Evolutionary conservation across 2,329 filamentous ascomycete species (phyloP).

Genomic region (Sclerotinia nivalis): DNA sequence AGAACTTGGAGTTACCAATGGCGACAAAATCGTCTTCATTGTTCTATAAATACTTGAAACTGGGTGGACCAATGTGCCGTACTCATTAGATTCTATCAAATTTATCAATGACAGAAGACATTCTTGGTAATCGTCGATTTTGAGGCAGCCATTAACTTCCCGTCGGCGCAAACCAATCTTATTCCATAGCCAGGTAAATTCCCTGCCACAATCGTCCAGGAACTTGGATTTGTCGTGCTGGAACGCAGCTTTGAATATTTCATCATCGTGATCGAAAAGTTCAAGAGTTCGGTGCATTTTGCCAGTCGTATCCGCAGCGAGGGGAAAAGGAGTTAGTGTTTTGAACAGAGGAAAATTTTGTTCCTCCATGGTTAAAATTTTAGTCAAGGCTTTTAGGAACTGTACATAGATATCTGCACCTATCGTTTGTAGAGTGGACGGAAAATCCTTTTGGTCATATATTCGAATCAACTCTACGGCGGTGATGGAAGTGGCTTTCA

Average conservation of each 20-base stretch:
- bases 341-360: neutral
- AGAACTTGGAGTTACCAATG: slow-evolving; percentile 25
- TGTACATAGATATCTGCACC: neutral
- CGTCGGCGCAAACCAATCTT: slow-evolving; percentile 30
- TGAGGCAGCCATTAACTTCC: slow-evolving; percentile 17
- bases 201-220: slow-evolving; percentile 27
- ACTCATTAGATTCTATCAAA: neutral
- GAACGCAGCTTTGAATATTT: slow-evolving; percentile 38
- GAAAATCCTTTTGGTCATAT: slow-evolving; percentile 27
- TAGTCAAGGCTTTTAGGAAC: neutral
- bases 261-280: slow-evolving; percentile 35
- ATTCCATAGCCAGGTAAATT: slow-evolving; percentile 30
- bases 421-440: slow-evolving; percentile 19
- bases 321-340: neutral
- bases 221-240: slow-evolving; percentile 30
- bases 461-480: slow-evolving; percentile 23
- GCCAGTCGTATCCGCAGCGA: slow-evolving; percentile 33
- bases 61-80: neutral
- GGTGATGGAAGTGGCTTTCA: neutral
- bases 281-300: slow-evolving; percentile 27
- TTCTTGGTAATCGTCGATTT: slow-evolving; percentile 29
- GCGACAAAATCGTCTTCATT: slow-evolving; percentile 25
- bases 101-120: slow-evolving; percentile 27
- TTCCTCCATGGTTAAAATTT: neutral
- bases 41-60: neutral